Conservation (phyloP, 2,329 filamentous ascomycete genomes). For the Penicillium sp. region DNA sequence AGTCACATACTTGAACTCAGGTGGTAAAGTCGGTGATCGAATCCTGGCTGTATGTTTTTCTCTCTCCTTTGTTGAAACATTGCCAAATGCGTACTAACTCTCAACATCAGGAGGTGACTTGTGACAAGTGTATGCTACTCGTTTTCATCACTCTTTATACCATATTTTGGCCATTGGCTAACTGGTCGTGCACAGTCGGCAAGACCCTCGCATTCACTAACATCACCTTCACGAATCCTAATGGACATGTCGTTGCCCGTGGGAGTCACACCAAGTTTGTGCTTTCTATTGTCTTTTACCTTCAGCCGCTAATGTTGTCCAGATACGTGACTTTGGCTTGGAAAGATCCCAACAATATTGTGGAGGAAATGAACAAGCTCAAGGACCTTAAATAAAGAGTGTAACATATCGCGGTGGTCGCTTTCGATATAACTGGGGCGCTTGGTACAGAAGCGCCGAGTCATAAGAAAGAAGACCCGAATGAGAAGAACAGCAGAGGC, state of each 20-base stretch:
- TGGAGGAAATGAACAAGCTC: conserved; percentile 52
- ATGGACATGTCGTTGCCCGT: conserved; percentile 60
- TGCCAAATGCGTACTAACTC: conserved; percentile 18
- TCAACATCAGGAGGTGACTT: conserved; percentile 53
- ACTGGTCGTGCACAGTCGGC: conserved; percentile 49
- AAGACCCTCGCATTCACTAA: conserved; percentile 65
- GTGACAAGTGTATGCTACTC: conserved; percentile 59
- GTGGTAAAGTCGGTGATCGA: conserved; percentile 62
- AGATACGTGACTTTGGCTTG: conserved; percentile 60
- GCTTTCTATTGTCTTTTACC: neutral
- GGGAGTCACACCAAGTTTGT: conserved; percentile 66
- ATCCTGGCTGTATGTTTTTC: conserved; percentile 50
- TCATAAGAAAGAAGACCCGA: too few relatives aligned
- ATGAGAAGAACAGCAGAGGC: too few relatives aligned
- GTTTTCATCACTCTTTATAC: neutral
- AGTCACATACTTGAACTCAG: conserved; percentile 64
- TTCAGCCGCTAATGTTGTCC: neutral
- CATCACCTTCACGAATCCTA: conserved; percentile 60
- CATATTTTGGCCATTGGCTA: neutral
- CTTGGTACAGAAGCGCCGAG: neutral
- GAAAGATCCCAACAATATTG: conserved; percentile 63
- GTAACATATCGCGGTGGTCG: neutral
- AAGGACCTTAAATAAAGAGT: conserved; percentile 8
- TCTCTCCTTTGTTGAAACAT: neutral
- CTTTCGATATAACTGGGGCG: neutral